Percentiles rank a stretch among this genome's conserved stretches.
These are phyloP conservation scores for Rhynchospora breviuscula DNA, from an alignment of 176 grass and related monocot genomes.

Conservation along the genomic window DNA sequence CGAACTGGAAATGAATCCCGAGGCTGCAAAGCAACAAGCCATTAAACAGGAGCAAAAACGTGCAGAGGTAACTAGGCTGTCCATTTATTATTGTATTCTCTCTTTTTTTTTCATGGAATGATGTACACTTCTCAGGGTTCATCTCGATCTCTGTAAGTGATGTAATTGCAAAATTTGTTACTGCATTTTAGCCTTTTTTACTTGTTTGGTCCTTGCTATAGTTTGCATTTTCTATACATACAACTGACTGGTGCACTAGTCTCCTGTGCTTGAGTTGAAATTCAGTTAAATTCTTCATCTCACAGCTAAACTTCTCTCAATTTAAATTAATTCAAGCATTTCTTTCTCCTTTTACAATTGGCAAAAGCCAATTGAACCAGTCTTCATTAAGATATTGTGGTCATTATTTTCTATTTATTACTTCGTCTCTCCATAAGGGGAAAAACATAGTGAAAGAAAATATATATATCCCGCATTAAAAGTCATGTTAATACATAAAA, in stretches of 20 bases:
- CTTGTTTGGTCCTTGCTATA: background rate
- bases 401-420: background rate
- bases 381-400: background rate
- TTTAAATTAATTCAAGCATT: background rate
- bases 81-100: background rate
- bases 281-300: background rate
- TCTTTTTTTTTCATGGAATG: background rate
- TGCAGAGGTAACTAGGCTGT: slow-evolving; percentile 49
- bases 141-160: background rate
- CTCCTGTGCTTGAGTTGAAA: background rate
- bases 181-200: background rate
- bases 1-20: slow-evolving; percentile 67
- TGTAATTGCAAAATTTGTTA: background rate
- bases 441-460: background rate
- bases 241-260: background rate
- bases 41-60: slow-evolving; percentile 79
- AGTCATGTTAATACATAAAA: background rate
- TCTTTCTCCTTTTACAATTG: background rate
- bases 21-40: slow-evolving; percentile 65
- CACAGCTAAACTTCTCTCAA: background rate
- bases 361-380: background rate
- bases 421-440: background rate
- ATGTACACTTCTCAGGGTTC: background rate
- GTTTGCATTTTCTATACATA: background rate
- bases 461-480: background rate